Percentiles rank a stretch among this genome's conserved stretches.
Evolutionary conservation across 306 rosid species (phyloP).

Genomic region (Quercus bicolor): DNA sequence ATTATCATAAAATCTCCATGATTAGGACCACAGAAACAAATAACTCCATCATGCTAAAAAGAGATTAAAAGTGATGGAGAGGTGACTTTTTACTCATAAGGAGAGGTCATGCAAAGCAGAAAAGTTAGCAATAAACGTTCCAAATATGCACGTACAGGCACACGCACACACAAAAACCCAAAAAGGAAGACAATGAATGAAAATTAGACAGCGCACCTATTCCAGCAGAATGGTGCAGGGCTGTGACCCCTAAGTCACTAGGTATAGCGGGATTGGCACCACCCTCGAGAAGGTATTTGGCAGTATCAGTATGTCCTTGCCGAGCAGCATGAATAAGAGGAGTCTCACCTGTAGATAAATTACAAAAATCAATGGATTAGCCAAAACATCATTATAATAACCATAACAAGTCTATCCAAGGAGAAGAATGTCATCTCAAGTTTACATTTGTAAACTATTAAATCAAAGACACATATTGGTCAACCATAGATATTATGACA

Average conservation of each 20-base stretch:
- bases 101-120: not conserved
- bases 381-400: not conserved
- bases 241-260: slow-evolving; percentile 81
- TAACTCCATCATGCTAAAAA: not conserved
- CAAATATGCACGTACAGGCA: too few relatives aligned
- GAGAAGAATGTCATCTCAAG: not conserved
- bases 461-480: not conserved
- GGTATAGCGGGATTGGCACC: slow-evolving; percentile 69
- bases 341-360: slow-evolving; percentile 53
- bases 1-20: not conserved
- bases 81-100: not conserved
- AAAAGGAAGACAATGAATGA: not conserved
- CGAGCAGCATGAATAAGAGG: slow-evolving; percentile 93
- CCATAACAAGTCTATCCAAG: not conserved
- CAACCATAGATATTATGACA: not conserved
- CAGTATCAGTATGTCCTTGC: slow-evolving; percentile 72
- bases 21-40: not conserved
- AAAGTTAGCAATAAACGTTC: not conserved
- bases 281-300: slow-evolving; percentile 58
- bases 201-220: slow-evolving; percentile 40
- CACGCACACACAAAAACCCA: not conserved
- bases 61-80: not conserved
- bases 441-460: not conserved
- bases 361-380: not conserved
- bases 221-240: slow-evolving; percentile 87